phyloP scores from a whole-genome alignment of 306 rosid genomes.

The cucumber (Cucumis sativus) region DNA sequence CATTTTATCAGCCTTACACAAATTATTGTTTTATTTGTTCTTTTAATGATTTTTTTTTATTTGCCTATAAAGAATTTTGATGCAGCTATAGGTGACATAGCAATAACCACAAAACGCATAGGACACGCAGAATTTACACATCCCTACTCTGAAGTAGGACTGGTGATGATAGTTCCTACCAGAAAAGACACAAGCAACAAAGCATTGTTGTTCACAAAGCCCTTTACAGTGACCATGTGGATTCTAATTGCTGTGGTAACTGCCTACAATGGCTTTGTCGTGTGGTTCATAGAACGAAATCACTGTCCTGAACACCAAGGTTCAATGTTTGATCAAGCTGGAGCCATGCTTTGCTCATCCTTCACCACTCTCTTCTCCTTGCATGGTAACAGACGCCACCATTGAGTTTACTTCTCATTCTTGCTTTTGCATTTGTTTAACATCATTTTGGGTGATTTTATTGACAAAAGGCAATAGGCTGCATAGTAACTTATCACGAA shows the following conservation, averaged over 20 bases:
- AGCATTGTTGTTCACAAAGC: constrained; percentile 30
- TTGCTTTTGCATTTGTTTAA: neutral
- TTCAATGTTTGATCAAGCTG: constrained; percentile 26
- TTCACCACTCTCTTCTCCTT: constrained; percentile 31
- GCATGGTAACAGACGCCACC: constrained; percentile 16
- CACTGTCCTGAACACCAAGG: constrained; percentile 22
- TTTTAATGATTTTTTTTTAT: neutral
- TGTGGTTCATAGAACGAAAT: constrained; percentile 36
- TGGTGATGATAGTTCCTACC: constrained; percentile 34
- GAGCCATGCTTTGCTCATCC: constrained; percentile 24
- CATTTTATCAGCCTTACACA: neutral
- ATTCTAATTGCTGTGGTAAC: constrained; percentile 12
- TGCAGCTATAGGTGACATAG: constrained; percentile 35
- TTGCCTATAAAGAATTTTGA: constrained; percentile 19
- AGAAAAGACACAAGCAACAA: constrained; percentile 8
- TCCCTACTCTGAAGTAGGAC: constrained; percentile 36
- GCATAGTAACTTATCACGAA: constrained; percentile 29
- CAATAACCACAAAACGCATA: constrained; percentile 15
- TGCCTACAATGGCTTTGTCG: constrained; percentile 36
- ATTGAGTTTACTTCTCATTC: neutral
- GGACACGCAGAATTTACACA: constrained; percentile 26
- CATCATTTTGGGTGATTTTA: neutral
- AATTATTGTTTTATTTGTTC: neutral
- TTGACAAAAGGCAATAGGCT: constrained; percentile 18
- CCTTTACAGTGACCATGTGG: constrained; percentile 41